Evolutionary conservation across 2,329 filamentous ascomycete species (phyloP), one percentile per base, ranked within the genome.

Genomic region (Epichloe coenophiala): DNA sequence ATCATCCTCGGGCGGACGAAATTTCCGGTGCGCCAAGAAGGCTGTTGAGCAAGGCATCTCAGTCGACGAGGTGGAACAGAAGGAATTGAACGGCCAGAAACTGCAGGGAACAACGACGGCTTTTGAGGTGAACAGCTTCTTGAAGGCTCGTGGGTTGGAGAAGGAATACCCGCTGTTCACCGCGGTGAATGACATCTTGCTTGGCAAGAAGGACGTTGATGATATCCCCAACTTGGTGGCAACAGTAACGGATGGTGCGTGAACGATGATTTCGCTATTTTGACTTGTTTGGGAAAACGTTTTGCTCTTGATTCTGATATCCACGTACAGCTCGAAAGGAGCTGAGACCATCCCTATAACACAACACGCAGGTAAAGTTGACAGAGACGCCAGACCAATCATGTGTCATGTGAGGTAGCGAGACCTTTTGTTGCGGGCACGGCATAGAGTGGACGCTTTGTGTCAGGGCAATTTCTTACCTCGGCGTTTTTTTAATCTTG

Each of bases 1-100:
- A 1, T 93, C 85, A 51, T 97, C 89, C 70, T 87, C 83, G 48
- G 88, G 89, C 55, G 93, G 93, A 12, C 80, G 93, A 54, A 98
- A 98, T 71, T 95, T 93, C 73, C 83, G 87, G 51, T 97, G 91
- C 67, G 91, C 93, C 47, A 94, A 86, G 75, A 82, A 90, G 73
- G 83, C 87, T 27, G 80, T 95, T 35, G 79, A 90, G 71, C 81
- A 84, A 62, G 84, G 85, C 33, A 75, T 91, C 58, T 77, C 80
- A 8, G 88, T 98, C 39, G 81, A 85, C 58, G 88, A 97, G 67
- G 83, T 98, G 42, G 93, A 98, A 74, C 77, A 80, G 63, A 78
- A 82, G 53, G 90, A 96, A 65, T 76, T 98, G 55, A 97, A 98
- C 64, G 93, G 93, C 13, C 93, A 98, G 75, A 95, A 94, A 73